Evolutionary conservation across 2,329 filamentous ascomycete species (phyloP).

Genomic region (Ciborinia camelliae): DNA sequence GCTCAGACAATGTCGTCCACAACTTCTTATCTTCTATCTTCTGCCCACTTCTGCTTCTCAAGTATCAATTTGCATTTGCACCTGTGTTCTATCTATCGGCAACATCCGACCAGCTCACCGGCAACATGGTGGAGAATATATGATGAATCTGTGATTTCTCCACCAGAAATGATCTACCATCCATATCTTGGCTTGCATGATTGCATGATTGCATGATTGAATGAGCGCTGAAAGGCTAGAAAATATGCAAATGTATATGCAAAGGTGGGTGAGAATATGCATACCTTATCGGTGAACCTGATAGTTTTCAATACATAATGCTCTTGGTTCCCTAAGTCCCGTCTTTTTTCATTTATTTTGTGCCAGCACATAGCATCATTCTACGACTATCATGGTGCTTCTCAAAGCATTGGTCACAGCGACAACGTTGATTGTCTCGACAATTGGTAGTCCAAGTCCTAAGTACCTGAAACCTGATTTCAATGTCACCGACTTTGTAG

Average conservation of each 20-base stretch:
- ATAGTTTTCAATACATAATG: conserved; percentile 5
- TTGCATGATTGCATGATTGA: not conserved
- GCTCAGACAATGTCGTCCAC: not conserved
- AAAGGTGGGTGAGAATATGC: not conserved
- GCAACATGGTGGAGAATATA: not conserved
- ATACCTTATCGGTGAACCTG: not conserved
- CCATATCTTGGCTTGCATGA: not conserved
- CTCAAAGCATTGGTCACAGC: conserved; percentile 7
- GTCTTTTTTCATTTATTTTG: not conserved
- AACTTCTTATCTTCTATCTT: conserved; percentile 10
- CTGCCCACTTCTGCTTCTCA: not conserved
- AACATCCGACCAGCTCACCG: not conserved
- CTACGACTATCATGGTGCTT: conserved; percentile 13
- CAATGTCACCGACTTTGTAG: conserved; percentile 25
- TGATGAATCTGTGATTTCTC: not conserved
- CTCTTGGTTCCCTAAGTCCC: not conserved
- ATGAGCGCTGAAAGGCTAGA: not conserved
- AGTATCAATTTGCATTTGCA: not conserved
- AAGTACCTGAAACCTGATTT: conserved; percentile 6
- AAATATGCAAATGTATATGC: not conserved
- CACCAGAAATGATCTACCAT: not conserved
- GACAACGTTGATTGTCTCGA: conserved; percentile 4
- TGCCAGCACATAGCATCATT: too few relatives aligned
- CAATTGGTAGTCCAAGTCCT: conserved; percentile 9
- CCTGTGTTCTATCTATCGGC: not conserved